These are phyloP conservation scores for Acer yangbiense DNA, from an alignment of 345 rosid species.

Conservation along the genomic window DNA sequence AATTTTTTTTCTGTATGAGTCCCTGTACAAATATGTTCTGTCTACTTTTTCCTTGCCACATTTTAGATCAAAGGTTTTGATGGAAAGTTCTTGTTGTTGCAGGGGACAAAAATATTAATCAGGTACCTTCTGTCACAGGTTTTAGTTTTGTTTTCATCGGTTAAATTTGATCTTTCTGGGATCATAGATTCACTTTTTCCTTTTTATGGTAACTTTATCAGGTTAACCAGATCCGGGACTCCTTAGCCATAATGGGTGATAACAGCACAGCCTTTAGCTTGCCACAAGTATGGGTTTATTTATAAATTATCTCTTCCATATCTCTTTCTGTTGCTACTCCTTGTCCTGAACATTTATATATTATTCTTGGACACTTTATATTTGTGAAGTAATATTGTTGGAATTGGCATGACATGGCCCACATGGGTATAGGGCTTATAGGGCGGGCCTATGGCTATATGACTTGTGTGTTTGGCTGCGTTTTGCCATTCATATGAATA, in stretches of 20 bases:
- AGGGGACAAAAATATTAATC: slow-evolving; percentile 93
- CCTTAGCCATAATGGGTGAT: slow-evolving; percentile 92
- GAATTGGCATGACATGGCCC: slow-evolving; percentile 1
- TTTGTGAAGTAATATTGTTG: background rate
- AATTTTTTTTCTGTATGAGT: slow-evolving; percentile 5
- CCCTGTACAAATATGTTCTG: slow-evolving; percentile 8
- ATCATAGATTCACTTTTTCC: slow-evolving; percentile 14
- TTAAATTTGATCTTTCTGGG: slow-evolving; percentile 19
- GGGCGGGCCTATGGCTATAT: background rate
- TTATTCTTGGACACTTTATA: background rate
- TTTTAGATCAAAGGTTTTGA: slow-evolving; percentile 25
- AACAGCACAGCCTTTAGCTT: slow-evolving; percentile 98
- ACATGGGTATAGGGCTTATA: background rate
- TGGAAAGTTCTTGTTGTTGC: slow-evolving; percentile 39
- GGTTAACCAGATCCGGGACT: slow-evolving; percentile 95
- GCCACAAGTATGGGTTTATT: slow-evolving; percentile 72
- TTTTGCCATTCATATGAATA: background rate
- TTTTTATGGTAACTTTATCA: slow-evolving; percentile 33
- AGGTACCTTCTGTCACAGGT: slow-evolving; percentile 45
- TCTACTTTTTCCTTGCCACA: slow-evolving; percentile 16
- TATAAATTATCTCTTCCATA: slow-evolving; percentile 6
- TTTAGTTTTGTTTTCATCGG: slow-evolving; percentile 13
- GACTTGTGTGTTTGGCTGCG: background rate
- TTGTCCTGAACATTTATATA: background rate
- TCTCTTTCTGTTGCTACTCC: background rate